Conservation (phyloP, 768 basidiomycete species). For the Psilocybe cubensis region DNA sequence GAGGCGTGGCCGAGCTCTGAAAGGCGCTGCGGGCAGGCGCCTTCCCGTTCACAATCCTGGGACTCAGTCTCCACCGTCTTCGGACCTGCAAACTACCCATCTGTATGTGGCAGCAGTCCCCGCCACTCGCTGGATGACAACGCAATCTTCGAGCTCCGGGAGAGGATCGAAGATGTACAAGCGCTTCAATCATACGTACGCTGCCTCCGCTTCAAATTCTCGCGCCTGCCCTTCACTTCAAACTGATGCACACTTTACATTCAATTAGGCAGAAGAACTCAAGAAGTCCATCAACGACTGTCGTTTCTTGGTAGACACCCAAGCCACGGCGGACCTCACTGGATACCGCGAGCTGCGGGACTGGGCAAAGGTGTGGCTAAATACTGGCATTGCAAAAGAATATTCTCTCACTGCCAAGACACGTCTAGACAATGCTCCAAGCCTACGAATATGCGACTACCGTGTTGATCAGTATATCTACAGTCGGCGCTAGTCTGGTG, state of each 20-base stretch:
- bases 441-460: conserved; percentile 2
- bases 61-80: background rate
- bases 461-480: conserved; percentile 3
- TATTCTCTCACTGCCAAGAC: too few species aligned
- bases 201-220: too few species aligned
- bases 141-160: background rate
- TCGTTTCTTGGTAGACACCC: conserved; percentile 1
- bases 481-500: conserved; percentile 3
- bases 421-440: conserved; percentile 1
- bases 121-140: background rate
- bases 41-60: background rate
- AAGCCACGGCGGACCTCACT: conserved; percentile 2
- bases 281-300: background rate
- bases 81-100: background rate
- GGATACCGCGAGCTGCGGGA: conserved; percentile 5
- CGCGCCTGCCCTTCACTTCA: too few species aligned
- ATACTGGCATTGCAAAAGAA: too few species aligned
- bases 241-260: background rate
- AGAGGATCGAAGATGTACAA: background rate
- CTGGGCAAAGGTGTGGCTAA: conserved; percentile 2
- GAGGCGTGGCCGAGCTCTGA: background rate
- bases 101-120: background rate
- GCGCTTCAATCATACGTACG: background rate
- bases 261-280: background rate
- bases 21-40: background rate